Evolutionary conservation across 139 green algal species (phyloP), one percentile per base, ranked within the genome.

Genomic region (Coccomyxa sp.): DNA sequence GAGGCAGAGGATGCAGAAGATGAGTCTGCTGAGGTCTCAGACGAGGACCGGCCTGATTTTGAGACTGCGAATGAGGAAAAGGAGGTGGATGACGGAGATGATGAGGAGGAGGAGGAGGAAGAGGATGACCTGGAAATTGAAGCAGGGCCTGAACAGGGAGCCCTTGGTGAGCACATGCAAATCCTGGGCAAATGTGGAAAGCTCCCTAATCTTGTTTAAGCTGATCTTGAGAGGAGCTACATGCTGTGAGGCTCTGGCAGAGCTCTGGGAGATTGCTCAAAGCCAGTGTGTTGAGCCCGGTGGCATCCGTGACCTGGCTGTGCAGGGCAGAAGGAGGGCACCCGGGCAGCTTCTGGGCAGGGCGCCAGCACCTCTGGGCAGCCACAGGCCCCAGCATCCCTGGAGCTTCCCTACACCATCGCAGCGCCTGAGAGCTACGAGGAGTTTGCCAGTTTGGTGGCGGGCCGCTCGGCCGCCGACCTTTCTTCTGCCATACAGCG

Each of bases 401-500:
- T 85, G 27, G 89, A 96, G 75, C 79, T 98, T 54, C 91, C 93
- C 16, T 98, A 89, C 85, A 96, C 94, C 1, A 89, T 95, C 39
- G 39, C 85, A 0, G 79, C 93, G 74, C 95, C 95, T 0, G 73
- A 84, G 34, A 91, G 68, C 70, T 95, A 97, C 77, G 82, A 87
- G 8, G 87, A 87, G 14, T 93, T 98, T 73, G 82, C 82, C 0
- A 29, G 41, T 68, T 79, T 94, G 68, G 71, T 87, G 64, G 39
- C 41, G 8, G 88, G 87, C 0, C 86, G 91, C 7, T 75, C 80
- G 6, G 79, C 87, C 0, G 79, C 79, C 24, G 82, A 97, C n/a
- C 79, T 97, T 73, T 70, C 38, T 6, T 72, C 88, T 70, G 85
- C 90, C 0, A 74, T 98, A 29, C 34, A 80, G 34, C 88, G 93